phyloP scores from a whole-genome alignment of 2,329 filamentous ascomycete species.

The Fusarium compactum region DNA sequence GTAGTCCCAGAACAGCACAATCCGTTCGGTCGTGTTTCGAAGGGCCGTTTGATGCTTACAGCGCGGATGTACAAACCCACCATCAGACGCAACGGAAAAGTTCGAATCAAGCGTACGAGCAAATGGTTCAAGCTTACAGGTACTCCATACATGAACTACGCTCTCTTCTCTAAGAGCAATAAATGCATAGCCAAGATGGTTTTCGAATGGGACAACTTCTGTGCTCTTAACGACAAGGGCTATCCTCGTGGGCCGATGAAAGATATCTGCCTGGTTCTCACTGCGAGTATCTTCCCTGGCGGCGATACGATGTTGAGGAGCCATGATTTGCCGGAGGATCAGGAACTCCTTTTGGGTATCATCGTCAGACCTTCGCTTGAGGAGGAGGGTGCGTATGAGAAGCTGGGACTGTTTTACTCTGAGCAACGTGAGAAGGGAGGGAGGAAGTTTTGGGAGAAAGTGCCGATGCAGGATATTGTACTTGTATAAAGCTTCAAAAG shows the following conservation, averaged over 20 bases:
- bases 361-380: background rate
- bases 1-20: fast-evolving
- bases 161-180: background rate
- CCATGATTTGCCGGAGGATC: background rate
- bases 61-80: fast-evolving
- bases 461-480: background rate
- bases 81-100: background rate
- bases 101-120: background rate
- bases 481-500: background rate
- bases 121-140: background rate
- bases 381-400: background rate
- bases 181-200: background rate
- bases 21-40: background rate
- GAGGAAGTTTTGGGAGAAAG: background rate
- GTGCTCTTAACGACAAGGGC: fast-evolving
- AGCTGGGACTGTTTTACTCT: background rate
- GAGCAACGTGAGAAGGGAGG: background rate
- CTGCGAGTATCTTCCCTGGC: background rate
- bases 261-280: background rate
- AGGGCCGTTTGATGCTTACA: background rate
- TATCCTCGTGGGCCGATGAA: background rate
- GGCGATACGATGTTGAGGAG: background rate
- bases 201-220: background rate
- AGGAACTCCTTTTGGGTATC: background rate
- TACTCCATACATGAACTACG: background rate